Base-by-base conservation (phyloP, 306 rosid genomes). In the Acacia confusa region DNA sequence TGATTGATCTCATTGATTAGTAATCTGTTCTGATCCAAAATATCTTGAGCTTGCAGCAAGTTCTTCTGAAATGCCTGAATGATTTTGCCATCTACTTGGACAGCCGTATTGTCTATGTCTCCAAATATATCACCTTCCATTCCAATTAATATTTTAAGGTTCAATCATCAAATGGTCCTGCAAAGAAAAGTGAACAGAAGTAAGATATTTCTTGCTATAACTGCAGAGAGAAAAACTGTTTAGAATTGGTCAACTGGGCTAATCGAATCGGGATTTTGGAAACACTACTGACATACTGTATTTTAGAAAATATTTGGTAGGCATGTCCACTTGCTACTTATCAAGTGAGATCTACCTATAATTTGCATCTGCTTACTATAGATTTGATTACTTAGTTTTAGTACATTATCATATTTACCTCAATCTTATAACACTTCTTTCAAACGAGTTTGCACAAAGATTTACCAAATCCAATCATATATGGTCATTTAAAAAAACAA, bases 1-100 rank as follows among this genome's bases (percentile, higher is more conserved):
- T 92, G 98, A 86, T 94, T 94, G 79, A 94, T 94, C 94, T 94
- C 91, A 72, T 90, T 92, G 87, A 92, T 94, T 75, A 94, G 91
- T 69, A 92, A 9, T 82, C 95, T 78, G 88, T 94, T 94, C 88
- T 94, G 97, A 81, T 92, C 95, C 84, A 94, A 86, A 85, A 94
- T 89, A 84, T 90, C 97, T 87, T 94, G 97, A n/a, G 92, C 98
- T 77, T 92, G 98, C 70, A 88, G 88, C 63, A 94, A 94, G 76
- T 86, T 94, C 85, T 89, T 94, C 81, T 94, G 95, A 85, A 94
- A 94, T 84, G 88, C 88, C 86, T 92, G 90, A 81, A 85, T 34
- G 82, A 92, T 77, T 67, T 88, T 89, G 78, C 94, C 78, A 83
- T 94, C 95, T 75, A 90, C 85, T 85, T 92, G 90, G 66, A 24